These are phyloP conservation scores for Xylona heveae DNA, from an alignment of 495 filamentous ascomycete genomes.

Conservation along the genomic window DNA sequence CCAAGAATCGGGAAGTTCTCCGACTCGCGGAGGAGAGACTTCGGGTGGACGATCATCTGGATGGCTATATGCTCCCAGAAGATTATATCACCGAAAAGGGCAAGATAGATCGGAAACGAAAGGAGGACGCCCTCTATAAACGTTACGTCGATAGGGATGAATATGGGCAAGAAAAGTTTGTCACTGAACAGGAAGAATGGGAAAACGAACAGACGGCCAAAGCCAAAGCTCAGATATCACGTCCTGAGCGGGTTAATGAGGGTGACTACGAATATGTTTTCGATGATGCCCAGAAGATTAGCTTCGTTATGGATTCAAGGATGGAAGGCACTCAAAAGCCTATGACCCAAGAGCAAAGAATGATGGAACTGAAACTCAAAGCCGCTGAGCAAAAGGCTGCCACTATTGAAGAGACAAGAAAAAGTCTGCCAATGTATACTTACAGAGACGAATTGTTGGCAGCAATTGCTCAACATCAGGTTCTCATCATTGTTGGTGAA, in stretches of 20 bases:
- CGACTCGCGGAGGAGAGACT: constrained; percentile 74
- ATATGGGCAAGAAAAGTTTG: constrained; percentile 66
- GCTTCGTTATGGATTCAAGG: constrained; percentile 58
- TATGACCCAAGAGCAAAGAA: constrained; percentile 56
- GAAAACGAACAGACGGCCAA: constrained; percentile 79
- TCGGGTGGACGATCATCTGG: constrained; percentile 73
- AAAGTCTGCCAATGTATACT: constrained; percentile 74
- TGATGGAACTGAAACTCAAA: constrained; percentile 58
- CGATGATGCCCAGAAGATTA: constrained; percentile 72
- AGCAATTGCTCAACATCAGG: constrained; percentile 50
- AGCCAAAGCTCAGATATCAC: constrained; percentile 68
- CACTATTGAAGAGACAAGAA: constrained; percentile 78
- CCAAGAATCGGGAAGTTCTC: constrained; percentile 70
- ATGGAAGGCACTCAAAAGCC: constrained; percentile 44
- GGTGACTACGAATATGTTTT: constrained; percentile 90
- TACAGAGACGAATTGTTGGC: constrained; percentile 28
- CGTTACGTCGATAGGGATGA: constrained; percentile 82
- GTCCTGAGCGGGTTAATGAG: constrained; percentile 53
- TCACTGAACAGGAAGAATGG: constrained; percentile 95
- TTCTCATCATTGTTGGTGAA: constrained; percentile 72
- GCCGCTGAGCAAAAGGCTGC: constrained; percentile 69
- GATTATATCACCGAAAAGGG: constrained; percentile 88
- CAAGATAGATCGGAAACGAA: constrained; percentile 74
- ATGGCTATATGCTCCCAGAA: constrained; percentile 87
- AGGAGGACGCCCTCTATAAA: constrained; percentile 76